Evolutionary conservation across 768 basidiomycete genomes (phyloP), one percentile per base, ranked within the genome.

Genomic region (Nidularia pulvinata): DNA sequence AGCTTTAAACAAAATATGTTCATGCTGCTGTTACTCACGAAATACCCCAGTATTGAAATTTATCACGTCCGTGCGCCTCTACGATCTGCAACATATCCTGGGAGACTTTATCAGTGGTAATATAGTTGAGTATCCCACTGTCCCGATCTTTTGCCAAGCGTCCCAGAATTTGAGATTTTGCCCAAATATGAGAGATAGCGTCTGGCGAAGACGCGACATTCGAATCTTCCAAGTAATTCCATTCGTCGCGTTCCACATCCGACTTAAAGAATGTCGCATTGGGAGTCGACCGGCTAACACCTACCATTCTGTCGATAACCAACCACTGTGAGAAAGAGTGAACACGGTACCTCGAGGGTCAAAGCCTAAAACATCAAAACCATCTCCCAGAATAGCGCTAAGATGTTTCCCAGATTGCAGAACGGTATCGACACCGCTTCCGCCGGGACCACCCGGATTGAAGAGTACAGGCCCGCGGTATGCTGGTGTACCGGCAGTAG

Each of bases 371-470:
- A 80, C 56, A 50, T 81, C 77, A 55, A 75, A 81, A 42, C 70
- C 63, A 16, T 73, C 69, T 4, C 80, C 79, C 5, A 80, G 46
- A 11, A 76, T 58, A 1, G 50, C 33, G 6, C 64, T 59, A 7
- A 80, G 46, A 1, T 49, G 33, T 7, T 59, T 52, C 1, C 71
- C 77, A 0, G 36, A 2, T 3, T 11, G 14, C 4, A 59, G 32
- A 25, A 73, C 55, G 0, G 69, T 19, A 4, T 64, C 60, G 6
- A 79, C 70, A 2, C 79, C 78, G 53, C 75, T 74, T 3, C 72
- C 75, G 5, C 78, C 79, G 1, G 78, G 79, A 1, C 80, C 78
- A 16, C 79, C 76, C 1, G 77, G 78, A 50, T 79, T 80, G 57
- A 77, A 66, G 3, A 80, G 59, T 10, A 80, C 64, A 1, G 77